Evolutionary conservation across 2,329 filamentous ascomycete genomes (phyloP).

Genomic region (Metarhizium album): DNA sequence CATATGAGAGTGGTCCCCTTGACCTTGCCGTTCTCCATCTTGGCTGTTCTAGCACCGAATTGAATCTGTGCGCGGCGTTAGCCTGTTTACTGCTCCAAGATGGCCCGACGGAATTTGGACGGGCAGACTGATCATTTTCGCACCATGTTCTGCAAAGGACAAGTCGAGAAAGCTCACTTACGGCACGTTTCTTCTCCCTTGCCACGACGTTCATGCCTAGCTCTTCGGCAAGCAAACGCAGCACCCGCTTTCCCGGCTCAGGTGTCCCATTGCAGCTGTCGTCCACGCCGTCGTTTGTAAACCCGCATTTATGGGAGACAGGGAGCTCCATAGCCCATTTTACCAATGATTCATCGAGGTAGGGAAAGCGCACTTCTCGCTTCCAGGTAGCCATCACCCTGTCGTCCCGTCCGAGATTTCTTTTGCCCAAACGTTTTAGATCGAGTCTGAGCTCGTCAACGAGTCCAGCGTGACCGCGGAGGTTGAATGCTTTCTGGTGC

Average conservation of each 20-base stretch:
- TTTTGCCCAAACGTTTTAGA: slow-evolving; percentile 72
- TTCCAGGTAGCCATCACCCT: slow-evolving; percentile 83
- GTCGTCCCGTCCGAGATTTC: slow-evolving; percentile 93
- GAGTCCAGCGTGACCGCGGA: slow-evolving; percentile 58
- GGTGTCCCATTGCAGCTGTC: slow-evolving; percentile 23
- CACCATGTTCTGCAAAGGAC: background rate
- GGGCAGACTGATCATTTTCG: background rate
- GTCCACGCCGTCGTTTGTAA: slow-evolving; percentile 39
- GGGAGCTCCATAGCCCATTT: slow-evolving; percentile 64
- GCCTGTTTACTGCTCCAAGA: background rate
- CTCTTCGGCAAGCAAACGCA: slow-evolving; percentile 65
- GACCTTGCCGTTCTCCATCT: slow-evolving; percentile 61
- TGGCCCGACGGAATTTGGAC: background rate
- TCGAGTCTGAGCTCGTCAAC: slow-evolving; percentile 78
- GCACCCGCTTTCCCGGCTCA: slow-evolving; percentile 70
- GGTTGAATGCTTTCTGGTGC: slow-evolving; percentile 65
- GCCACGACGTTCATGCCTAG: slow-evolving; percentile 64
- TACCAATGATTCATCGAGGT: slow-evolving; percentile 79
- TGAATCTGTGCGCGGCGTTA: slow-evolving; percentile 48
- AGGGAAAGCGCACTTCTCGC: slow-evolving; percentile 82
- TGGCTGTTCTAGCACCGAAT: slow-evolving; percentile 72
- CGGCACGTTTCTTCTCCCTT: slow-evolving; percentile 63
- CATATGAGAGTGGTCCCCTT: slow-evolving; percentile 56
- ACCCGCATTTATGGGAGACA: slow-evolving; percentile 82
- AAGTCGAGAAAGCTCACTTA: slow-evolving; percentile 5